Evolutionary conservation across 1,284 basidiomycete genomes (phyloP), one percentile per base, ranked within the genome.

Genomic region (Waitea zeae): DNA sequence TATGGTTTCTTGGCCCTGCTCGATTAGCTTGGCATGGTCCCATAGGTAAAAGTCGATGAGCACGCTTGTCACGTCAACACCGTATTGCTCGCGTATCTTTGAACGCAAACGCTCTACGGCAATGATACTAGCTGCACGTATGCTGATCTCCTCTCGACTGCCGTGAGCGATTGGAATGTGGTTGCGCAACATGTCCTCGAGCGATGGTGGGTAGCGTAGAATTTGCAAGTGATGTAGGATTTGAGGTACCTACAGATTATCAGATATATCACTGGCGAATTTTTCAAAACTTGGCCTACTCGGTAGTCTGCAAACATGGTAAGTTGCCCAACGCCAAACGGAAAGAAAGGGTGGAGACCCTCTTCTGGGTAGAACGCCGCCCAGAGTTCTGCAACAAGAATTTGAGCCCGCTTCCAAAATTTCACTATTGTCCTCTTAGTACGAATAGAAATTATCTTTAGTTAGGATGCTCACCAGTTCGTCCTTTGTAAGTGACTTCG

Each of bases 221-320:
- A 84, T 75, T 27, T 64, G 59, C 12, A 87, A 62, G 46, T 83
- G 81, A 51, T 86, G 77, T 18, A 87, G 56, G 38, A 87, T 80
- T 49, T 87, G 83, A 3, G 82, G 83, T n/a, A n/a, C n/a, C n/a
- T n/a, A n/a, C n/a, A n/a, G n/a, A n/a, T n/a, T n/a, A n/a, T n/a
- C n/a, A n/a, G n/a, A n/a, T n/a, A n/a, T n/a, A n/a, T n/a, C n/a
- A n/a, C n/a, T n/a, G n/a, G n/a, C n/a, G n/a, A n/a, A n/a, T n/a
- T n/a, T n/a, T n/a, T n/a, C n/a, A n/a, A n/a, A n/a, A n/a, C n/a
- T n/a, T n/a, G n/a, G n/a, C n/a, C n/a, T 5, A 87, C 78, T 30
- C 82, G 71, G 51, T 87, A 87, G 55, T 87, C 83, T 3, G 83
- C 80, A 50, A 87, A 87, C 83, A 86, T 87, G 12, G 82, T 84